These are phyloP conservation scores for Russula abietina DNA, from an alignment of 768 basidiomycete species.

Conservation along the genomic window DNA sequence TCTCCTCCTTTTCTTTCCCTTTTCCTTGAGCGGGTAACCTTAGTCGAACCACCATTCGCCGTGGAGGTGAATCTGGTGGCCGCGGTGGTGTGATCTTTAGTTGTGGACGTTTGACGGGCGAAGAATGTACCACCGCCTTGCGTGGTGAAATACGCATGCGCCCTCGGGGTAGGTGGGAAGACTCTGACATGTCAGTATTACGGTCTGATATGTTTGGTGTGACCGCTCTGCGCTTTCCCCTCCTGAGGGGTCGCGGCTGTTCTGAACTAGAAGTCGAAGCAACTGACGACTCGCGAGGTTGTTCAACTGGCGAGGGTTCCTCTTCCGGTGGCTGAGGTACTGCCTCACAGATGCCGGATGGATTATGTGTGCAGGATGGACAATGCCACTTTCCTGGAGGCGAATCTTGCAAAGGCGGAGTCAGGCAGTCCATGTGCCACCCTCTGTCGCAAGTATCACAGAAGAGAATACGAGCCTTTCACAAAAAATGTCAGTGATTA, in stretches of 20 bases:
- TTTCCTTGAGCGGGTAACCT: conserved; percentile 58
- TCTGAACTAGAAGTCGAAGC: conserved; percentile 38
- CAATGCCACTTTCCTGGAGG: conserved; percentile 80
- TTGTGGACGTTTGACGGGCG: conserved; percentile 19
- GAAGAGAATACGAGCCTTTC: conserved; percentile 72
- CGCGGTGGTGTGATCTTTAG: conserved; percentile 29
- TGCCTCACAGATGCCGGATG: conserved; percentile 21
- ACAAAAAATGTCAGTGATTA: conserved; percentile 24
- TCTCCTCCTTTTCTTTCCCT: conserved; percentile 56
- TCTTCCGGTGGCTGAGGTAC: conserved; percentile 9
- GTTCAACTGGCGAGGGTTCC: conserved; percentile 2
- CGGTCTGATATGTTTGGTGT: conserved; percentile 30
- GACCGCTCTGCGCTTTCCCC: conserved; percentile 30
- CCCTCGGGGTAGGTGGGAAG: conserved; percentile 21
- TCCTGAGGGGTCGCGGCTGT: conserved; percentile 23
- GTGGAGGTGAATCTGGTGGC: conserved; percentile 30
- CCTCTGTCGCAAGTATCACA: conserved; percentile 95
- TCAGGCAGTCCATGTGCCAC: conserved; percentile 79
- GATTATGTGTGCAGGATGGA: conserved; percentile 43
- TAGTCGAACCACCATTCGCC: conserved; percentile 43
- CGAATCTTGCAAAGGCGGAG: conserved; percentile 60
- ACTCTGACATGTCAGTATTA: conserved; percentile 30
- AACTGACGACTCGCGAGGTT: conserved; percentile 36
- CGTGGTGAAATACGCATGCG: conserved; percentile 18
- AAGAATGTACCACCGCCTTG: conserved; percentile 4